Evolutionary conservation across 2,329 filamentous ascomycete genomes (phyloP).

Genomic region (Penicillium sp.): DNA sequence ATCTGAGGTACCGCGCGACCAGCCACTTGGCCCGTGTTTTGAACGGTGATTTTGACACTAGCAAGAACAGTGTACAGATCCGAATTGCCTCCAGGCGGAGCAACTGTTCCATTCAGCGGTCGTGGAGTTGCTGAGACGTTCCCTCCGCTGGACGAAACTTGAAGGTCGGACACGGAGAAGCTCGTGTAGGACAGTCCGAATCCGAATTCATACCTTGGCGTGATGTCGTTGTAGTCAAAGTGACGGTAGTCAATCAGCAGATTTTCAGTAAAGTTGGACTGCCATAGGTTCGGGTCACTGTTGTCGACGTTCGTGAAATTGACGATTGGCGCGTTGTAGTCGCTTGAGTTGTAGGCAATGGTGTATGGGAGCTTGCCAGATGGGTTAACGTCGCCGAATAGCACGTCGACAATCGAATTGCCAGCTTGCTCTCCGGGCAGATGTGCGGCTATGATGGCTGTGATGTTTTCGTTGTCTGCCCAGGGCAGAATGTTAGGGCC

Average conservation of each 20-base stretch:
- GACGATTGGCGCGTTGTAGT: conserved; percentile 46
- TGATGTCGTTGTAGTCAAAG: conserved; percentile 49
- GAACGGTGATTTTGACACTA: conserved; percentile 45
- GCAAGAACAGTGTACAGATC: conserved; percentile 53
- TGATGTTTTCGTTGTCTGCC: conserved; percentile 54
- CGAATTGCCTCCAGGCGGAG: conserved; percentile 49
- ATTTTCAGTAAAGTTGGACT: conserved; percentile 48
- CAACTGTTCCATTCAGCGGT: conserved; percentile 9
- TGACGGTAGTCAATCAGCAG: conserved; percentile 54
- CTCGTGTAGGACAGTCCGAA: conserved; percentile 43
- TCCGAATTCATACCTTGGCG: conserved; percentile 54
- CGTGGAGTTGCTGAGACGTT: conserved; percentile 1
- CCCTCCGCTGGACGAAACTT: not conserved
- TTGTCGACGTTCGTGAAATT: conserved; percentile 11
- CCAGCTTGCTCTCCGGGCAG: conserved; percentile 68
- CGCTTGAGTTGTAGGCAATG: conserved; percentile 13
- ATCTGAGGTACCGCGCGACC: conserved; percentile 54
- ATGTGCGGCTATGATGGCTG: conserved; percentile 67
- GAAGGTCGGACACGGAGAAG: conserved; percentile 10
- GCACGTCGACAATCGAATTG: conserved; percentile 63
- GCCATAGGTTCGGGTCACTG: conserved; percentile 45
- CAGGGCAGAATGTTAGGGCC: conserved; percentile 68
- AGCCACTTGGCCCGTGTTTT: conserved; percentile 48
- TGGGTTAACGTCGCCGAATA: conserved; percentile 61
- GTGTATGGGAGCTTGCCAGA: conserved; percentile 60